These are phyloP conservation scores for Suillus americanus DNA, from an alignment of 768 basidiomycete species.

Conservation along the genomic window DNA sequence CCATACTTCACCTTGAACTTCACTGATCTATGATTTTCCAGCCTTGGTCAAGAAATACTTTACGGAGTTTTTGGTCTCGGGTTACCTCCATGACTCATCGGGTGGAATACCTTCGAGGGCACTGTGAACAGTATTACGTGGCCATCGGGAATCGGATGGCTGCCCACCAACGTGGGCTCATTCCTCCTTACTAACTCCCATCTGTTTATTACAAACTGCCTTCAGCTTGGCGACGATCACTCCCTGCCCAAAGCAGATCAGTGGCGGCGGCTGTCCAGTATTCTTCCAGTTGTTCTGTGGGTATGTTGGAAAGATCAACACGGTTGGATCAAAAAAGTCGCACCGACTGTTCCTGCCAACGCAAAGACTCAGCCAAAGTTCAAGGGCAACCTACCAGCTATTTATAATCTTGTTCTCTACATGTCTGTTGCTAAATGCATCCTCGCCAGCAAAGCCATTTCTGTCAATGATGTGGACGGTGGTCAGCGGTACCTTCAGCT, in stretches of 20 bases:
- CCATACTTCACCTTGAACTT: conserved; percentile 12
- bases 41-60: not conserved
- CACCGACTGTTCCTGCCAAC: conserved; percentile 19
- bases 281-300: conserved; percentile 30
- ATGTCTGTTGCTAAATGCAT: conserved; percentile 15
- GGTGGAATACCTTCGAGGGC: conserved; percentile 25
- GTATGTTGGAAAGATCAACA: conserved; percentile 21
- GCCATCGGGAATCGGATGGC: conserved; percentile 30
- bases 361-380: conserved; percentile 9
- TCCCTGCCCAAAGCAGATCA: conserved; percentile 26
- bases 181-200: not conserved
- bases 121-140: conserved; percentile 27
- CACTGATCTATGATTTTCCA: not conserved
- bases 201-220: not conserved
- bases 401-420: not conserved
- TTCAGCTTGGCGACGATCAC: no score
- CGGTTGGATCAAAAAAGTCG: conserved; percentile 18
- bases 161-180: conserved; percentile 33
- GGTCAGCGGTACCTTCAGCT: conserved; percentile 23
- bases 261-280: conserved; percentile 26
- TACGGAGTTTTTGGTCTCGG: conserved; percentile 19
- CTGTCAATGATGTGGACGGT: conserved; percentile 20
- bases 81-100: conserved; percentile 24
- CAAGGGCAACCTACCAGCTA: conserved; percentile 16
- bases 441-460: conserved; percentile 19